Evolutionary conservation across 2,329 filamentous ascomycete genomes (phyloP), one percentile per base, ranked within the genome.

Genomic region (Chaetomium sp.): DNA sequence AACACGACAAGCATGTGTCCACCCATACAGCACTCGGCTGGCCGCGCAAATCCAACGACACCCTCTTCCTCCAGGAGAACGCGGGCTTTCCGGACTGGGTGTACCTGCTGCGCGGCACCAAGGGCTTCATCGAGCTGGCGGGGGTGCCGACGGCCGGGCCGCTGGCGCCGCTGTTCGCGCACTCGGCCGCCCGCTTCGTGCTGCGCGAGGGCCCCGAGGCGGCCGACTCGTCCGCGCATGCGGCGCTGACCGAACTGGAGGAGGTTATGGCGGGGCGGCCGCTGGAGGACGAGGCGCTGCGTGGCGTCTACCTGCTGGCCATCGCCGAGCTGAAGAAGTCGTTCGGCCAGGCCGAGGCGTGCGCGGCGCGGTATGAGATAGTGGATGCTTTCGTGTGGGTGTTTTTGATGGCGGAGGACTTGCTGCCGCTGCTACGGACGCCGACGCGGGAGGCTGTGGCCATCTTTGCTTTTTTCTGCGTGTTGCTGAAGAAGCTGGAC

Each of bases 21-120:
- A 16, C 16, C 16, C 13, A 38, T n/a, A 53, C 31, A 55, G 51
- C 51, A 8, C 51, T 55, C 1, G 51, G 51, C 19, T 55, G 51
- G 51, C 51, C 51, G 10, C 51, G 51, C 51, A 55, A 55, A 35
- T 21, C 31, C n/a, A 19, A 55, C 3, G 51, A 55, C 29, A 55
- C 51, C 9, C 51, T 55, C 10, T 21, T 55, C 8, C 51, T 55
- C n/a, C 29, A 21, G n/a, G 31, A 33, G 31, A 55, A 55, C 51
- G 29, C 51, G n/a, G 51, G 51, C 31, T 55, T 55, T 8, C 51
- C 51, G 9, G 51, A 55, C 31, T 55, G 51, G 51, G 51, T 55
- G 51, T 55, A 55, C 33, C 31, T 55, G 19, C 51, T 55, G 3
- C 51, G 51, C 29, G 51, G 51, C 16, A 55, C 51, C 16, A 55